These are phyloP conservation scores for Stemphylium lycopersici DNA, from an alignment of 2,329 filamentous ascomycete species.

Conservation along the genomic window DNA sequence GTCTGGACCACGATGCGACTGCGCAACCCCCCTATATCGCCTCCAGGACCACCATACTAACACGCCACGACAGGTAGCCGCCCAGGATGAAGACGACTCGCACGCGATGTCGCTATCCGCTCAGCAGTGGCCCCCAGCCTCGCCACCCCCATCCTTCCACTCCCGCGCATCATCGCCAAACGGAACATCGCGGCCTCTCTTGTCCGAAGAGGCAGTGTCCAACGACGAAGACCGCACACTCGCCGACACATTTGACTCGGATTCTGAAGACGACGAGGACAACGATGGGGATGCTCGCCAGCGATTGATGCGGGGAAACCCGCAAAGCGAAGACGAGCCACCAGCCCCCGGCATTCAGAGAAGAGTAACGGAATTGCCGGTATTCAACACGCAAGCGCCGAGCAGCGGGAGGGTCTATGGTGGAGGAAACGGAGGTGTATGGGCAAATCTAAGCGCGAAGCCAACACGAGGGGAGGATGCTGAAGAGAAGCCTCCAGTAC, in stretches of 20 bases:
- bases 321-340: conserved; percentile 33
- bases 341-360: conserved; percentile 51
- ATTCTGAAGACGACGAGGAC: conserved; percentile 66
- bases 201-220: conserved; percentile 58
- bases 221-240: conserved; percentile 77
- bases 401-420: conserved; percentile 66
- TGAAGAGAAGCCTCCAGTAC: conserved; percentile 91
- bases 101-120: conserved; percentile 29
- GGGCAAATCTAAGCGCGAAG: conserved; percentile 91
- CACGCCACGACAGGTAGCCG: conserved; percentile 47
- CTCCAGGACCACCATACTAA: conserved; percentile 20
- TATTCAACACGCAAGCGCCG: conserved; percentile 52
- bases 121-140: conserved; percentile 51
- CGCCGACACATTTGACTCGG: conserved; percentile 85
- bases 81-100: conserved; percentile 52
- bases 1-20: conserved; percentile 15
- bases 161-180: conserved; percentile 76
- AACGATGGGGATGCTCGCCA: conserved; percentile 77
- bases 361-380: conserved; percentile 61
- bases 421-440: conserved; percentile 88
- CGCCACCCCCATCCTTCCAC: conserved; percentile 78
- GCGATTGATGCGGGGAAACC: conserved; percentile 76
- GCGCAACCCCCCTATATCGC: conserved; percentile 14
- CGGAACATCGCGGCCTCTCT: conserved; percentile 56
- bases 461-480: conserved; percentile 80